These are phyloP conservation scores for Funneliformis caledonium DNA, from an alignment of 371 early-diverging fungal genomes.

Conservation along the genomic window DNA sequence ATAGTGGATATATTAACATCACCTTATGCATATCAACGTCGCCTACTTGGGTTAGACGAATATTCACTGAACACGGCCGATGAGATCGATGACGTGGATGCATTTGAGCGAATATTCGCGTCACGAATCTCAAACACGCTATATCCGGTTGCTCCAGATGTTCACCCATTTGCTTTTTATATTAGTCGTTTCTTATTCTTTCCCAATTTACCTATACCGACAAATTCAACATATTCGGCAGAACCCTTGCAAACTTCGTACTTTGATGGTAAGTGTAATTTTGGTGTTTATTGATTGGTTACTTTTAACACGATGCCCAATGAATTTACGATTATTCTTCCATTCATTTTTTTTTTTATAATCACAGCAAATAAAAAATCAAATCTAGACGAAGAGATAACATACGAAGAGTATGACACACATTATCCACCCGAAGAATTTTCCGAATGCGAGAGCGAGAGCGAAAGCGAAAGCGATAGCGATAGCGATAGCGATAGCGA, in stretches of 20 bases:
- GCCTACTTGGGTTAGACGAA: constrained; percentile 9
- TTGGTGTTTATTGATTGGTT: neutral
- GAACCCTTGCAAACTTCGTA: neutral
- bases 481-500: constrained; percentile 27
- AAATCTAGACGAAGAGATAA: constrained; percentile 3
- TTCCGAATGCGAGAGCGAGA: constrained; percentile 13
- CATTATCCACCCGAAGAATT: constrained; percentile 24
- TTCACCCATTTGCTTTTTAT: constrained; percentile 34
- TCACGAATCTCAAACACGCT: neutral
- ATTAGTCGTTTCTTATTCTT: constrained; percentile 30
- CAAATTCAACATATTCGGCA: neutral
- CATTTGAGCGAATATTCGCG: constrained; percentile 10
- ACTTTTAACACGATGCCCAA: neutral
- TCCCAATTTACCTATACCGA: constrained; percentile 34
- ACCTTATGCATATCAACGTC: constrained; percentile 31
- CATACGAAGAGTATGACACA: constrained; percentile 35
- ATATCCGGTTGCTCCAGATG: constrained; percentile 7
- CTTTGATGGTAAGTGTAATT: constrained; percentile 7
- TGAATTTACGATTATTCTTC: neutral
- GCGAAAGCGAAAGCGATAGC: constrained; percentile 20
- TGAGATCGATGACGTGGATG: constrained; percentile 21
- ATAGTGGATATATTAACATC: constrained; percentile 23
- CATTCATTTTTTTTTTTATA: neutral
- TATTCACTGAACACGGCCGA: neutral
- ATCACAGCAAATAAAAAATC: neutral